A percentile compares a stretch with the other conserved stretches of the same genome.
Conservation (phyloP, 108 stramenopile genomes). For the Mayamaea pseudoterrestris region DNA sequence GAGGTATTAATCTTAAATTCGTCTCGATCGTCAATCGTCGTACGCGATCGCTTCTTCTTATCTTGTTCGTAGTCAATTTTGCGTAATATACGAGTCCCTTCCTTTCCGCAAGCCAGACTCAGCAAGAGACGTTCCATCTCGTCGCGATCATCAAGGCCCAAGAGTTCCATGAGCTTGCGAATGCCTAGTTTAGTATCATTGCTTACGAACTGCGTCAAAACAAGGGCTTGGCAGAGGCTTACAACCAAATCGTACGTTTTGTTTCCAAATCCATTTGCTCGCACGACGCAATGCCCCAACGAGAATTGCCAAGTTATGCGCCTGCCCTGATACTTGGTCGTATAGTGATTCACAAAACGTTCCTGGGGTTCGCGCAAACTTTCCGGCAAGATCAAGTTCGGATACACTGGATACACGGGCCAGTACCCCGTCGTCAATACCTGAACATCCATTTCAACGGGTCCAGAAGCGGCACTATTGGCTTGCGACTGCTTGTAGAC, state of each 20-base stretch:
- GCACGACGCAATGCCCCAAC: slow-evolving; percentile 76
- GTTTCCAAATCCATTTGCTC: slow-evolving; percentile 17
- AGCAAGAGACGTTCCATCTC: slow-evolving; percentile 84
- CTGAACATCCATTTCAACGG: slow-evolving; percentile 79
- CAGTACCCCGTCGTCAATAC: slow-evolving; percentile 93
- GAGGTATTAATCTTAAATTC: slow-evolving; percentile 62
- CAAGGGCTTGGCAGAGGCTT: slow-evolving; percentile 86
- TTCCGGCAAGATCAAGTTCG: slow-evolving; percentile 50
- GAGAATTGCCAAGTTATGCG: slow-evolving; percentile 93
- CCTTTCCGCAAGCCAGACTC: slow-evolving; percentile 75
- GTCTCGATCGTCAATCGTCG: slow-evolving; percentile 67
- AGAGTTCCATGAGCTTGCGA: slow-evolving; percentile 51
- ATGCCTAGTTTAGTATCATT: slow-evolving; percentile 35
- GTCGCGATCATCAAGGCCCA: slow-evolving; percentile 76
- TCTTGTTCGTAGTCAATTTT: slow-evolving; percentile 35
- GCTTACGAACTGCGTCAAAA: slow-evolving; percentile 82
- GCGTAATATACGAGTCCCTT: slow-evolving; percentile 61
- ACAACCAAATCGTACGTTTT: slow-evolving; percentile 68
- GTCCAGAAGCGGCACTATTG: slow-evolving; percentile 2
- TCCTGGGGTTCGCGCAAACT: slow-evolving; percentile 37
- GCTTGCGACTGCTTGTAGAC: slow-evolving; percentile 53
- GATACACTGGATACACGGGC: slow-evolving; percentile 84
- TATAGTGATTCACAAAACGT: slow-evolving; percentile 74
- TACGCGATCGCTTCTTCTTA: slow-evolving; percentile 46
- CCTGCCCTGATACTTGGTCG: slow-evolving; percentile 86